phyloP scores from a whole-genome alignment of 2,329 filamentous ascomycete genomes.

The Colletotrichum limetticola region DNA sequence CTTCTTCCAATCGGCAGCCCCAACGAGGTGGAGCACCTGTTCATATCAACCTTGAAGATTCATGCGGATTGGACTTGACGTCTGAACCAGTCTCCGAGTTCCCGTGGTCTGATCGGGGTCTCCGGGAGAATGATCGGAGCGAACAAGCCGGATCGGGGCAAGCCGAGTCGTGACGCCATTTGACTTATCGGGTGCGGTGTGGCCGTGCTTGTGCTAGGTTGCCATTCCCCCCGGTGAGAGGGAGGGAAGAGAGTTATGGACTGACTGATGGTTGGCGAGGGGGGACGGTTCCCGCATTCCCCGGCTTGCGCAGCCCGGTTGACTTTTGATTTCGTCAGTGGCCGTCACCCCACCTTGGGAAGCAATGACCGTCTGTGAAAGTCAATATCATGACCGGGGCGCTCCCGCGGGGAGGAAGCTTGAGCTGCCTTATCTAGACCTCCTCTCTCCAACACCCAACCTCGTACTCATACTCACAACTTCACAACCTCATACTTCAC shows the following conservation, averaged over 20 bases:
- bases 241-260: neutral
- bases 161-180: slow-evolving; percentile 10
- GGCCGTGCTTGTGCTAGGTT: neutral
- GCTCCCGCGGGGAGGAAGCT: neutral
- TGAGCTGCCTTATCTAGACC: neutral
- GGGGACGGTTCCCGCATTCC: neutral
- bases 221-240: too few species aligned
- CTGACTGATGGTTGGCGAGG: neutral
- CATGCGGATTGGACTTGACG: neutral
- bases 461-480: neutral
- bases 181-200: neutral
- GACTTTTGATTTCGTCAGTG: slow-evolving; percentile 1
- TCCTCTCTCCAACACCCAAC: neutral
- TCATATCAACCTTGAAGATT: neutral
- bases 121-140: neutral
- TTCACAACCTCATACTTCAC: neutral
- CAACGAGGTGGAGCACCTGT: neutral
- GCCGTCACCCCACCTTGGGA: neutral
- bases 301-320: neutral
- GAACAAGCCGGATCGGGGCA: slow-evolving; percentile 4
- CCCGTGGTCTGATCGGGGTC: neutral
- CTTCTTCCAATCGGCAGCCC: neutral
- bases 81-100: too few species aligned
- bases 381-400: slow-evolving; percentile 15
- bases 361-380: neutral